phyloP scores from a whole-genome alignment of 352 stramenopile genomes.

The Phytopythium aichiense region DNA sequence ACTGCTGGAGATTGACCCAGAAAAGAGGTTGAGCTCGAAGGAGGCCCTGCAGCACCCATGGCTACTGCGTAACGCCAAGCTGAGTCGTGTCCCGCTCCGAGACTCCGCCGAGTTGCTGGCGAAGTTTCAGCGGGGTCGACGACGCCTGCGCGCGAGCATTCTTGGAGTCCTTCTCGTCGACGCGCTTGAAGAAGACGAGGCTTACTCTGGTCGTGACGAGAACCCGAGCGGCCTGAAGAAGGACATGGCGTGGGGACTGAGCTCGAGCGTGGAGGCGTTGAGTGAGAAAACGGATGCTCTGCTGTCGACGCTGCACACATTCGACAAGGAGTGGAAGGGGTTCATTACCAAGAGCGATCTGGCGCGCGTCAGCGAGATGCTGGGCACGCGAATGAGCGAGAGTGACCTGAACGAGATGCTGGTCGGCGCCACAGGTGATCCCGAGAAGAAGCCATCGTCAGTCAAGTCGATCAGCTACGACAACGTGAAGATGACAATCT shows the following conservation, averaged over 20 bases:
- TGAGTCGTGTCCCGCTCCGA: slow-evolving; percentile 53
- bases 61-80: slow-evolving; percentile 48
- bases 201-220: slow-evolving; percentile 13
- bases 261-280: slow-evolving; percentile 60
- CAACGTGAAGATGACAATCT: slow-evolving; percentile 83
- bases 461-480: slow-evolving; percentile 68
- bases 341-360: slow-evolving; percentile 82
- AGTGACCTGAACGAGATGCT: slow-evolving; percentile 84
- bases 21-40: slow-evolving; percentile 59
- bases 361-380: slow-evolving; percentile 62
- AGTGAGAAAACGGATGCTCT: slow-evolving; percentile 66
- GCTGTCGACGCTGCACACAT: slow-evolving; percentile 65
- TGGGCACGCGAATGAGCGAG: slow-evolving; percentile 68
- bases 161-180: slow-evolving; percentile 70
- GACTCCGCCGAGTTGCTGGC: slow-evolving; percentile 70
- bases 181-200: slow-evolving; percentile 43
- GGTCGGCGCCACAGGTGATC: slow-evolving; percentile 66
- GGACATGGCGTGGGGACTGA: slow-evolving; percentile 65
- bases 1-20: slow-evolving; percentile 58
- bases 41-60: slow-evolving; percentile 71
- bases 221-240: slow-evolving; percentile 32
- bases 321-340: slow-evolving; percentile 75
- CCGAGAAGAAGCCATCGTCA: slow-evolving; percentile 45
- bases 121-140: slow-evolving; percentile 75
- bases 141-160: slow-evolving; percentile 73